Percentiles rank a stretch among this genome's conserved stretches.
These are phyloP conservation scores for Colletotrichum scovillei DNA, from an alignment of 2,329 filamentous ascomycete genomes.

Conservation along the genomic window DNA sequence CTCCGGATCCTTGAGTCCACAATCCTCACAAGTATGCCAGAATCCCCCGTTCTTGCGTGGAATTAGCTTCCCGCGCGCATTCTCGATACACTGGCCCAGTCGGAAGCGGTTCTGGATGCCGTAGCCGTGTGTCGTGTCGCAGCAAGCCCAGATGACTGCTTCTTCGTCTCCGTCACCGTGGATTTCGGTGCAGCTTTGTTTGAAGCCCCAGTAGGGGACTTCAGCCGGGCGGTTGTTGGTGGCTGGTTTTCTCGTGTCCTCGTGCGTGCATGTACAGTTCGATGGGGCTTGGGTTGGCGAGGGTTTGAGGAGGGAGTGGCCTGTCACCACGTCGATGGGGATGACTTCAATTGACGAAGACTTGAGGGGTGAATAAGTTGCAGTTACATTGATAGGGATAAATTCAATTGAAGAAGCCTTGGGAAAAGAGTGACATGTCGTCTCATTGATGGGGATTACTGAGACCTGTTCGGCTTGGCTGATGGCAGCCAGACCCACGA, in stretches of 20 bases:
- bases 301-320: too few species aligned
- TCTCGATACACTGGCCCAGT: neutral
- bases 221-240: neutral
- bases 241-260: neutral
- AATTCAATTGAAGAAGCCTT: too few species aligned
- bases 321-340: too few species aligned
- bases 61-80: neutral
- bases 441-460: too few species aligned
- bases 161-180: neutral
- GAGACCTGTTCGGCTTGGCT: too few species aligned
- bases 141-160: neutral
- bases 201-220: neutral
- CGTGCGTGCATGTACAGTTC: too few species aligned
- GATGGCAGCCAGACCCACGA: too few species aligned
- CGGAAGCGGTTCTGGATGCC: neutral
- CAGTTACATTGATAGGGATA: too few species aligned
- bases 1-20: neutral
- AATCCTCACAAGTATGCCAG: conserved; percentile 9
- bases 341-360: too few species aligned
- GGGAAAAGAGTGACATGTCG: too few species aligned
- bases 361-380: too few species aligned
- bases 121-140: neutral
- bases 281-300: too few species aligned
- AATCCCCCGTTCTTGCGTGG: neutral
- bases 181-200: neutral